Percentiles rank a stretch among this genome's conserved stretches.
Evolutionary conservation across 257 asterid genomes (phyloP).

Genomic region (Solanum arcanum): DNA sequence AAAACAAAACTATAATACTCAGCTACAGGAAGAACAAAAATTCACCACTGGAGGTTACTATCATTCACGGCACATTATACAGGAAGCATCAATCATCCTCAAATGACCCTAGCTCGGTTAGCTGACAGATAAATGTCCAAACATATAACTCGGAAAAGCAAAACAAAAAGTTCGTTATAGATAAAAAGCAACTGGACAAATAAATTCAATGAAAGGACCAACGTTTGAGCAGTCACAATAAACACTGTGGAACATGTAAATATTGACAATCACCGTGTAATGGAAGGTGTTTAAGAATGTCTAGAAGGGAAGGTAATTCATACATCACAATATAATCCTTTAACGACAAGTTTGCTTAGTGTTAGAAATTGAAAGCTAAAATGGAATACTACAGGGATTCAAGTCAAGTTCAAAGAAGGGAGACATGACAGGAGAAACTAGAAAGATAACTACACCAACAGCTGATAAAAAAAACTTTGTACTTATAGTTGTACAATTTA

Average conservation of each 20-base stretch:
- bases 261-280: not conserved
- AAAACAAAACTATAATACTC: not conserved
- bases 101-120: not conserved
- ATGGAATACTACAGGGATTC: not conserved
- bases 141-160: not conserved
- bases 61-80: not conserved
- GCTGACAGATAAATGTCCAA: not conserved
- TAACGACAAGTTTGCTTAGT: not conserved
- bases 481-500: not conserved
- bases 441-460: not conserved
- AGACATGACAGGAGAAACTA: not conserved
- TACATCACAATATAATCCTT: not conserved
- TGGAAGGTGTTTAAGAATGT: not conserved
- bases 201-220: not conserved
- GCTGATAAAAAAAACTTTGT: not conserved
- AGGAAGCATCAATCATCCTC: not conserved
- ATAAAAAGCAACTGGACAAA: not conserved
- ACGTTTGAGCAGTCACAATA: not conserved
- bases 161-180: not conserved
- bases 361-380: not conserved
- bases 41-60: not conserved
- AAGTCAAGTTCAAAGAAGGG: not conserved
- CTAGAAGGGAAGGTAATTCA: not conserved
- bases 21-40: not conserved
- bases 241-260: not conserved